Base-by-base conservation (phyloP, 768 basidiomycete genomes). In the Peribolospora kevripleyi region DNA sequence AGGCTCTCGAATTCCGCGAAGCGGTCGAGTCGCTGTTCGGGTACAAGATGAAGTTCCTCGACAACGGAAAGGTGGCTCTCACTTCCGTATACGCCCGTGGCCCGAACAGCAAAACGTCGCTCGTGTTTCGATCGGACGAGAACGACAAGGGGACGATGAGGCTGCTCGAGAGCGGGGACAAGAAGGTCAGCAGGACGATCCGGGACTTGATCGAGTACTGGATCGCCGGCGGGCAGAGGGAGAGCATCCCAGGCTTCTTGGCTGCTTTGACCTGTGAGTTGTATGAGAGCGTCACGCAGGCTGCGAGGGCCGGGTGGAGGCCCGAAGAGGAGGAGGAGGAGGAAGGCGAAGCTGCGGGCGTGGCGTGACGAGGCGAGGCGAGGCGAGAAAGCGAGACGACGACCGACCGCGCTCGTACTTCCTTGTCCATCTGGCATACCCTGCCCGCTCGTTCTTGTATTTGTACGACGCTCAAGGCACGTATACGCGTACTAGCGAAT, bases 1-100 rank as follows among this genome's bases (percentile, higher is more conserved):
- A 93, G 66, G 79, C 80, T 7, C 76, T 81, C 56, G 88, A 95
- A 63, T 91, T 97, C 71, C 77, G 84, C 45, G 84, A 90, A 64
- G 80, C 87, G 5, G 82, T 95, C 57, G 79, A 81, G 4, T 79
- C 82, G 0, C 81, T 97, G 51, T 75, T 95, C 0, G 91, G 90
- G 5, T 79, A 87, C 64, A 86, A 91, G 62, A 75, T 95, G 51
- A 80, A 81, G 1, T 93, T 95, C 65, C 84, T 84, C 63, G 83
- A 82, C 11, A 86, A 85, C 52, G 90, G 88, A 0, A 79, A 85
- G 61, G 81, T 95, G 51, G 75, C 84, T 25, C 78, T 93, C 57
- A 90, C 87, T 4, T 82, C 81, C n/a, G 74, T 84, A 61, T 95
- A 81, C 68, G 88, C 93, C 59, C 76, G 84, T 5, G 57, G 7